These are phyloP conservation scores for Miscanthus sacchariflorus DNA, from an alignment of 202 grass and related monocot genomes.

Conservation along the genomic window DNA sequence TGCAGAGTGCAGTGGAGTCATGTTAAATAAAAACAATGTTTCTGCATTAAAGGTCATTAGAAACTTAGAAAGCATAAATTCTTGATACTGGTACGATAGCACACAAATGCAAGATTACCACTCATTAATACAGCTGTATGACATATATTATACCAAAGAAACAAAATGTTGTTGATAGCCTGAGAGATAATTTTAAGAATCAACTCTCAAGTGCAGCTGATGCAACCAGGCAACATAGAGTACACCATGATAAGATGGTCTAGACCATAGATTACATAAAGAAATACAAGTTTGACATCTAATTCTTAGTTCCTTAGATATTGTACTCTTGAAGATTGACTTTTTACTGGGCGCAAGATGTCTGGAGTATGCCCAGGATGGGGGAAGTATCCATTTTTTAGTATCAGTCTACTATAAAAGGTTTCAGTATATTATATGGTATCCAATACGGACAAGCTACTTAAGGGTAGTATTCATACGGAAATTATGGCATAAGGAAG, in stretches of 20 bases:
- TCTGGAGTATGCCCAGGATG: background rate
- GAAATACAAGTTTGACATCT: background rate
- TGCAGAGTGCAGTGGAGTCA: background rate
- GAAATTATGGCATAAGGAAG: background rate
- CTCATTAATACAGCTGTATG: background rate
- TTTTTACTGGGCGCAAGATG: background rate
- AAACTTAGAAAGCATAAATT: background rate
- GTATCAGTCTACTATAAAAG: background rate
- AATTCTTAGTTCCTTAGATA: background rate
- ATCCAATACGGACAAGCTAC: background rate
- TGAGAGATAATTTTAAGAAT: background rate
- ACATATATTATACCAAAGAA: background rate
- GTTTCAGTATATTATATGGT: background rate
- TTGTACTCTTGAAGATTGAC: slow-evolving; percentile 11
- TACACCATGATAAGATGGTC: background rate
- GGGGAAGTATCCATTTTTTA: background rate
- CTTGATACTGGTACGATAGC: background rate
- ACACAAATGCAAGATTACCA: background rate
- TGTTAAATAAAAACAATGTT: slow-evolving; percentile 1
- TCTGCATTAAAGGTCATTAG: background rate
- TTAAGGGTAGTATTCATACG: background rate
- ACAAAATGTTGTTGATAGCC: background rate
- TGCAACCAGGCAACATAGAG: slow-evolving; percentile 5
- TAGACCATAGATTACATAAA: background rate
- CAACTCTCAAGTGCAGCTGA: background rate